Evolutionary conservation across 1,139 yeast genomes (phyloP).

Genomic region (Protomyces inundatus): DNA sequence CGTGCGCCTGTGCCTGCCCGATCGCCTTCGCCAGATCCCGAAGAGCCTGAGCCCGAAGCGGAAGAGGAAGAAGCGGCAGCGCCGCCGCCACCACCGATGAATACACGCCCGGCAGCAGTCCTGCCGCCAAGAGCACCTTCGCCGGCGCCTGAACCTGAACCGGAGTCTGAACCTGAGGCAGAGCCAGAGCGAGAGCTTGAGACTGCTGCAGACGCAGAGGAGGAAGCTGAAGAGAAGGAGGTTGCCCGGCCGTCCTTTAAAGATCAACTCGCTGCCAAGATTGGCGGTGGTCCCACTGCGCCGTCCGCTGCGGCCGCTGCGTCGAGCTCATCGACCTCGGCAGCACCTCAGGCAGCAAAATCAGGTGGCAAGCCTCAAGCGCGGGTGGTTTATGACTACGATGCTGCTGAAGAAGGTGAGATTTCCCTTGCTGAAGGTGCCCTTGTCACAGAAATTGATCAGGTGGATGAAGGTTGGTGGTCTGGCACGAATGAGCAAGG

Average conservation of each 20-base stretch:
- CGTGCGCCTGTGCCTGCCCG: not conserved
- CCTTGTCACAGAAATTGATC: slow-evolving; percentile 48
- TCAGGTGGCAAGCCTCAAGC: slow-evolving; percentile 43
- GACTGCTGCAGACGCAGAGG: slow-evolving; percentile 17
- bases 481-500: slow-evolving; percentile 57
- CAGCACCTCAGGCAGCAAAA: slow-evolving; percentile 21
- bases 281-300: slow-evolving; percentile 34
- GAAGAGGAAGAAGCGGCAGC: slow-evolving; percentile 25
- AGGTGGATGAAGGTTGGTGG: slow-evolving; percentile 82
- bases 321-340: slow-evolving; percentile 11
- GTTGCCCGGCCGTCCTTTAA: slow-evolving; percentile 26
- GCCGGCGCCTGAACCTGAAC: slow-evolving; percentile 21
- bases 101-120: slow-evolving; percentile 5
- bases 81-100: slow-evolving; percentile 9
- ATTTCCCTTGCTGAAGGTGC: slow-evolving; percentile 64
- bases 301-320: not conserved
- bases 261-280: slow-evolving; percentile 33
- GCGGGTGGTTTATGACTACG: slow-evolving; percentile 61
- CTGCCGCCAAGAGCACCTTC: too few relatives aligned
- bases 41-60: slow-evolving; percentile 29
- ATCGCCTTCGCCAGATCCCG: slow-evolving; percentile 1
- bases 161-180: slow-evolving; percentile 27
- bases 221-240: slow-evolving; percentile 11
- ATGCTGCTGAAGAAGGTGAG: slow-evolving; percentile 71
- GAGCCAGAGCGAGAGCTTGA: slow-evolving; percentile 25